A percentile compares a stretch with the other conserved stretches of the same genome.
phyloP scores from a whole-genome alignment of 805 yeast species.

The Maudiozyma bulderi region DNA sequence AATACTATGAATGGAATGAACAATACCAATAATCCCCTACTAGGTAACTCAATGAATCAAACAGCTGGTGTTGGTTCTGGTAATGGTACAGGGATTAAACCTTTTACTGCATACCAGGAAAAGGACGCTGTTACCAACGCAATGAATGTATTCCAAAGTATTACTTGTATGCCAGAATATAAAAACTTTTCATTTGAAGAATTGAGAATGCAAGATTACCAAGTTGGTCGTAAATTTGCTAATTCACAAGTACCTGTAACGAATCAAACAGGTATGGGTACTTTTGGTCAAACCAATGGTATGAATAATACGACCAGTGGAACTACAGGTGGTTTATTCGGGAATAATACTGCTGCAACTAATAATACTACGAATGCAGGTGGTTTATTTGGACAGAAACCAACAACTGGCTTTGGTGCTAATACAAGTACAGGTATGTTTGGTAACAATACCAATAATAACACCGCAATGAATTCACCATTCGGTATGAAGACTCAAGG shows the following conservation, averaged over 20 bases:
- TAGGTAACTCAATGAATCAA: constrained; percentile 12
- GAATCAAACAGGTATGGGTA: neutral
- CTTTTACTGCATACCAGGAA: constrained; percentile 62
- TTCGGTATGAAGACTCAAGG: constrained; percentile 30
- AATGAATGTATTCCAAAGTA: constrained; percentile 56
- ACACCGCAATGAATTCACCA: constrained; percentile 10
- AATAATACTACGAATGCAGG: constrained; percentile 6
- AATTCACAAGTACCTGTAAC: constrained; percentile 2
- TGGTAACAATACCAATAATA: constrained; percentile 1
- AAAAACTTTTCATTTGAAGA: constrained; percentile 76
- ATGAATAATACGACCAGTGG: constrained; percentile 4
- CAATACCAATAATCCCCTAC: constrained; percentile 5
- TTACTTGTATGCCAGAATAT: constrained; percentile 87
- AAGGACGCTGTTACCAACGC: constrained; percentile 54
- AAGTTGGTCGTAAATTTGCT: constrained; percentile 38
- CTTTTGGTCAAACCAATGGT: constrained; percentile 13
- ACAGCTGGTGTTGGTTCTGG: constrained; percentile 20
- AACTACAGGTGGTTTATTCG: neutral
- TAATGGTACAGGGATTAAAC: constrained; percentile 64
- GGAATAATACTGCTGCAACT: neutral
- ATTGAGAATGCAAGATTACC: constrained; percentile 80
- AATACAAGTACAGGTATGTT: neutral
- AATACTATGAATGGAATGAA: constrained; percentile 7
- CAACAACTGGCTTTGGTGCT: constrained; percentile 22
- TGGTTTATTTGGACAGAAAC: constrained; percentile 23